Evolutionary conservation across 2,329 filamentous ascomycete species (phyloP), one percentile per base, ranked within the genome.

Genomic region (Pseudodiploospora longispora): DNA sequence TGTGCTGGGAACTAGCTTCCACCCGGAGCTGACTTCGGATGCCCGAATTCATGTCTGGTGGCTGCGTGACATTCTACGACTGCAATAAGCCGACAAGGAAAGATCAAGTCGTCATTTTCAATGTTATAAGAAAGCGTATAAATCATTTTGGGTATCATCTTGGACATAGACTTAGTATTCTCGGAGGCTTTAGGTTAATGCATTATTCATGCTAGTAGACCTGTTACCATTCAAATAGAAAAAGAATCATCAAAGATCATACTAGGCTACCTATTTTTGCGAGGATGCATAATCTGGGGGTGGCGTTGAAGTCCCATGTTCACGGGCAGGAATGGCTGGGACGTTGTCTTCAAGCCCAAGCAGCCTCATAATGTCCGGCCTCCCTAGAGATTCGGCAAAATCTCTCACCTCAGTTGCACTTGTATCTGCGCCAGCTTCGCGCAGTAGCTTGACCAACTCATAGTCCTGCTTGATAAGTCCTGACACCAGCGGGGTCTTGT

Each of bases 1-100:
- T 63, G 84, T 95, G 0, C 85, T 97, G 55, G 93, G 89, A 4
- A 96, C 86, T 3, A 96, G 90, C 58, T 98, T 97, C 60, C 93
- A 97, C 57, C 93, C 93, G 0, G 93, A 98, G 64, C 64, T 98
- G 62, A 97, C 91, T 0, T 78, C 81, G 6, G 93, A 98, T 67
- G 71, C 82, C 45, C 77, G 93, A 44, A 94, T 97, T 58, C 93
- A 98, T 64, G 74, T 79, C 4, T 97, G 93, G 93, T 98, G 93
- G 93, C 59, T 98, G 59, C 69, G 75, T 54, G 79, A 91, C 64
- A 85, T 65, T 43, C 40, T 64, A n/a, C 46, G 42, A 37, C 46
- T 51, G 36, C 44, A 46, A 41, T 58, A 50, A 29, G 19, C n/a
- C 33, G 32, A 34, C 34, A 27, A 40, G 10, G 6, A 7, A 30